A percentile compares a stretch with the other conserved stretches of the same genome.
Evolutionary conservation across 2,329 filamentous ascomycete species (phyloP).

Genomic region (Epicoccum sorghinum): DNA sequence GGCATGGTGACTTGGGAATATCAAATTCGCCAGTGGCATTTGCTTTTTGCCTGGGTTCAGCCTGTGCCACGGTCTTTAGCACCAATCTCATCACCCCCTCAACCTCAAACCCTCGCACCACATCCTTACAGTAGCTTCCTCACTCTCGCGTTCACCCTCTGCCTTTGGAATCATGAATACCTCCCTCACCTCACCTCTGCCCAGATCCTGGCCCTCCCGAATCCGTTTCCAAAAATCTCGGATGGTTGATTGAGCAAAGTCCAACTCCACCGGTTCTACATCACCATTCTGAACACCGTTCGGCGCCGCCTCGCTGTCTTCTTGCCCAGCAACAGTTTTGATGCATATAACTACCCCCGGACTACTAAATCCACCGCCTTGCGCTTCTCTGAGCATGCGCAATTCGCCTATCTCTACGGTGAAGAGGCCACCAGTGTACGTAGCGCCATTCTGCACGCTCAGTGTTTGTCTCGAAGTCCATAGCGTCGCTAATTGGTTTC

Average conservation of each 20-base stretch:
- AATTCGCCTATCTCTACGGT: constrained; percentile 39
- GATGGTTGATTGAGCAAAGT: constrained; percentile 31
- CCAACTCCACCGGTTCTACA: constrained; percentile 26
- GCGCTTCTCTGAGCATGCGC: constrained; percentile 27
- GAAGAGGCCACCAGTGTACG: constrained; percentile 32
- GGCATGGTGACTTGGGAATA: too few species aligned
- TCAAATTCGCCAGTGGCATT: too few species aligned
- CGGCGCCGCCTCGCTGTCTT: neutral
- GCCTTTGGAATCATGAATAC: constrained; percentile 30
- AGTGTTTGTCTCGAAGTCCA: constrained; percentile 37
- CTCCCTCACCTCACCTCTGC: constrained; percentile 32
- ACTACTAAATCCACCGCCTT: constrained; percentile 23
- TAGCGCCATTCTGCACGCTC: constrained; percentile 25
- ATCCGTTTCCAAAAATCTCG: constrained; percentile 34
- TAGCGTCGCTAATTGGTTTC: constrained; percentile 31
- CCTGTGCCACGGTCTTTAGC: neutral
- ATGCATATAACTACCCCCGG: constrained; percentile 42
- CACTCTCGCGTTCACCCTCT: constrained; percentile 12
- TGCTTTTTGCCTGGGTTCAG: too few species aligned
- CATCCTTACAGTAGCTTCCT: constrained; percentile 35
- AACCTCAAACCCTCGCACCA: constrained; percentile 43
- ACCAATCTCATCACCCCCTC: constrained; percentile 19
- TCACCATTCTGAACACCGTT: neutral
- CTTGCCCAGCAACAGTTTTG: constrained; percentile 18
- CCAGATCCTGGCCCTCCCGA: constrained; percentile 31